Percentiles rank a stretch among this genome's conserved stretches.
Conservation (phyloP, 345 rosid species). For the Lepidium sativum region DNA sequence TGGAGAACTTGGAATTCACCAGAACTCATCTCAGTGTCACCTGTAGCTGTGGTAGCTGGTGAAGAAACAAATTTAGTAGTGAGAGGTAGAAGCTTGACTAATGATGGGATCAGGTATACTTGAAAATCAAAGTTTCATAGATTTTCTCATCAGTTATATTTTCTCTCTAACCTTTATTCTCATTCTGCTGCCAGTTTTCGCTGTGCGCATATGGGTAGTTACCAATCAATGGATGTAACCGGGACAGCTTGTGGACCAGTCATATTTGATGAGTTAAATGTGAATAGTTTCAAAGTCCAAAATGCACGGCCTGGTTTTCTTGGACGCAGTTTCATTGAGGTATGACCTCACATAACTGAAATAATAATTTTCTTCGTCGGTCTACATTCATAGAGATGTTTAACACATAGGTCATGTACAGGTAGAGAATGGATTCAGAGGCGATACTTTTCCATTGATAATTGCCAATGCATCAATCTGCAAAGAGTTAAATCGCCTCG, state of each 20-base stretch:
- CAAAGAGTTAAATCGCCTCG: conserved; percentile 65
- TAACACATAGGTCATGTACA: background rate
- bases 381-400: too few species aligned
- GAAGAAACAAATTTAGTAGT: conserved; percentile 50
- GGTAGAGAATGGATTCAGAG: conserved; percentile 85
- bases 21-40: conserved; percentile 61
- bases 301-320: conserved; percentile 22
- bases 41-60: conserved; percentile 69
- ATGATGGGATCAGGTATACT: conserved; percentile 52
- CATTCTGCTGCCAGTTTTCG: conserved; percentile 43
- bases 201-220: conserved; percentile 54
- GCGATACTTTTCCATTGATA: conserved; percentile 72
- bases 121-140: background rate
- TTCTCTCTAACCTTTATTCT: background rate
- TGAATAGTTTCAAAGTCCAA: conserved; percentile 39
- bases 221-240: conserved; percentile 39
- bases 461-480: conserved; percentile 68
- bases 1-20: conserved; percentile 68
- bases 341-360: conserved; percentile 4
- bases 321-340: conserved; percentile 87
- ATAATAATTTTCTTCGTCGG: background rate
- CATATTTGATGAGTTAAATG: conserved; percentile 42
- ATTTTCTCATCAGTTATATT: background rate
- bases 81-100: conserved; percentile 63
- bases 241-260: conserved; percentile 21